Evolutionary conservation across 441 rosid genomes (phyloP), one percentile per base, ranked within the genome.

Genomic region (Lepidium campestre): DNA sequence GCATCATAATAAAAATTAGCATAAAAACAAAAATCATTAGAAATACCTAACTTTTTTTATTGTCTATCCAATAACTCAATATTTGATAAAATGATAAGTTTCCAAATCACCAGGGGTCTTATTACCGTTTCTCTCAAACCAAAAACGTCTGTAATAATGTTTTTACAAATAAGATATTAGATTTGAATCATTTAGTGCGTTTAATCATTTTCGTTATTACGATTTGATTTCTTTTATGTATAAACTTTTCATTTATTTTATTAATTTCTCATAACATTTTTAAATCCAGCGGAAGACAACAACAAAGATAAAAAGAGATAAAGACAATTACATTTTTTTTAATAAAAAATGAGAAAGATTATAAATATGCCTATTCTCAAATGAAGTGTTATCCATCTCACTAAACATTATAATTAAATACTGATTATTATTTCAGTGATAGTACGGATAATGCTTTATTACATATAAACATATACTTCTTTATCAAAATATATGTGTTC

Each of bases 371-470:
- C 15, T 39, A 71, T 63, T 46, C 59, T 29, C 31, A 37, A 56
- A 40, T 40, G 23, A 40, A 64, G 70, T 71, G 75, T 39, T 37
- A 36, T 71, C 70, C 66, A 64, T 57, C 65, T 64, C 65, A 71
- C 29, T 23, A 40, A 31, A 39, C 75, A 64, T 64, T 64, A 63
- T 19, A 57, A 5, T 32, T 17, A 20, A 15, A 71, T 5, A 70
- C 57, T 45, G 23, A 32, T 50, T 40, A 62, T 56, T 29, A 20
- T 47, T 62, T 64, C 54, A 53, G 70, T 64, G 65, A 47, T 39
- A 31, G 75, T 64, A 71, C 70, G 65, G 65, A 31, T 63, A 47
- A 57, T 40, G 57, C 70, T 71, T 71, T 71, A 14, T 36, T 57
- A 17, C 15, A 37, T 57, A 25, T 12, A 27, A 10, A 34, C 10